Conservation (phyloP, 257 asterid genomes). For the Solanum habrochaites region DNA sequence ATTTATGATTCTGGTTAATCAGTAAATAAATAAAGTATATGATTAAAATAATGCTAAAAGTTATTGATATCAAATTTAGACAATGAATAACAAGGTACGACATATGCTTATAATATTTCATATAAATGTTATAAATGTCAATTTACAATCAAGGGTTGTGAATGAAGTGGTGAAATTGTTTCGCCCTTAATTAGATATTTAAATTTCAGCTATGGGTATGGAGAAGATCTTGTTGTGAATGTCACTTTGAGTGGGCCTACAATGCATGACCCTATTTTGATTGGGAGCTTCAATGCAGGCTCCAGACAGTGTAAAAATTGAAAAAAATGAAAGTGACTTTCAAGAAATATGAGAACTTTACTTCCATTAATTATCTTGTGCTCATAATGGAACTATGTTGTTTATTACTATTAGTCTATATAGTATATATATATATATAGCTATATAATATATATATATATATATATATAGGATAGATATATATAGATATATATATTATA, state of each 20-base stretch:
- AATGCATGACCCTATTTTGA: neutral
- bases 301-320: accelerated
- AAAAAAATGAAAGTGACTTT: neutral
- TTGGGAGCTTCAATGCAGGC: accelerated
- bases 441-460: too few species aligned
- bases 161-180: too few species aligned
- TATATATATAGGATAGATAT: too few species aligned
- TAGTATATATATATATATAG: too few species aligned
- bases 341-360: neutral
- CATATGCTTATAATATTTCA: neutral
- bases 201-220: neutral
- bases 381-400: neutral
- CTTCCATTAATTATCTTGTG: neutral
- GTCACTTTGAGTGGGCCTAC: accelerated
- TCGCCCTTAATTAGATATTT: too few species aligned
- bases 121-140: neutral
- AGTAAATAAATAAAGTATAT: neutral
- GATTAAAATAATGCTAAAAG: neutral
- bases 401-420: neutral
- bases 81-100: neutral
- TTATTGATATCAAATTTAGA: neutral
- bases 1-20: neutral
- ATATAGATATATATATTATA: too few species aligned
- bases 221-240: neutral
- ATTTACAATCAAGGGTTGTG: neutral